These are phyloP conservation scores for Claviceps sp. DNA, from an alignment of 2,329 filamentous ascomycete genomes.

Conservation along the genomic window DNA sequence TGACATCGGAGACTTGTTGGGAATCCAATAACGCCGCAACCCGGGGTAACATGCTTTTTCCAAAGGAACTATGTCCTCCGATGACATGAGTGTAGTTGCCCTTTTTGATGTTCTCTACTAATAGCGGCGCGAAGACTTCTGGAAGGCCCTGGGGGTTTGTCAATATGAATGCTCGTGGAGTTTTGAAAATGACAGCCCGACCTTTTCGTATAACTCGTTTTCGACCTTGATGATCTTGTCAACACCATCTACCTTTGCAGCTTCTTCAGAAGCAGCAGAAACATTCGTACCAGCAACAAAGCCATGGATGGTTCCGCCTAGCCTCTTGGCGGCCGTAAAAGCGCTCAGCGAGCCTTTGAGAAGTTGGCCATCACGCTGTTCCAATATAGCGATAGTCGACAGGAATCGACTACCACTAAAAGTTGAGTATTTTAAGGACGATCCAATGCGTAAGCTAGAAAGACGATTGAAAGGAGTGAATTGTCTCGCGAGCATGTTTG, in stretches of 20 bases:
- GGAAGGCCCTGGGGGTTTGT: constrained; percentile 53
- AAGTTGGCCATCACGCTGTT: constrained; percentile 83
- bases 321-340: constrained; percentile 71
- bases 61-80: constrained; percentile 85
- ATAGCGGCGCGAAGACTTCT: constrained; percentile 85
- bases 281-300: constrained; percentile 75
- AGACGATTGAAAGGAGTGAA: constrained; percentile 6
- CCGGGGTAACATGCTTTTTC: constrained; percentile 85
- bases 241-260: constrained; percentile 76
- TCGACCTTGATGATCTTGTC: constrained; percentile 87
- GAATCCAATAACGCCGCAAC: constrained; percentile 84
- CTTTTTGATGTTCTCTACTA: constrained; percentile 95
- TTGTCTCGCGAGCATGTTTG: constrained; percentile 18
- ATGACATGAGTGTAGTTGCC: constrained; percentile 88
- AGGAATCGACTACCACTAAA: constrained; percentile 23
- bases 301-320: constrained; percentile 74
- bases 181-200: constrained; percentile 19
- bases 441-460: neutral
- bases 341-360: constrained; percentile 71
- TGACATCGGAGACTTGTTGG: constrained; percentile 91
- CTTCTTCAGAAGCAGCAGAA: constrained; percentile 65
- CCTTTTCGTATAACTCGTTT: constrained; percentile 85
- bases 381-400: constrained; percentile 81
- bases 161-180: constrained; percentile 3
- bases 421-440: neutral